Base-by-base conservation (phyloP, 192 early-diverging fungal genomes). In the Coemansia sp. region DNA sequence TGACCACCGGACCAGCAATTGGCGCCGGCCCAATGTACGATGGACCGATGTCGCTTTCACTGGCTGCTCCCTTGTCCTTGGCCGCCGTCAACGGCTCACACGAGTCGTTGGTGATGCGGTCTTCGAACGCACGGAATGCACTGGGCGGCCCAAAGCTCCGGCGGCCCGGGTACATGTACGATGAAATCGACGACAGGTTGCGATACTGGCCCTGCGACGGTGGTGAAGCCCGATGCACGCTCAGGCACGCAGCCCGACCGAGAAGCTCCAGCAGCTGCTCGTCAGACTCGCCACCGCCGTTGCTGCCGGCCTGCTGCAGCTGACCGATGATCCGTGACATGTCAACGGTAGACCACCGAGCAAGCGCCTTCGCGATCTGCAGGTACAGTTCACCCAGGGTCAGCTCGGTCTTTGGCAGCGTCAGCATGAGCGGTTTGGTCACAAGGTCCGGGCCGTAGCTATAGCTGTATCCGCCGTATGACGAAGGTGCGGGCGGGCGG, bases 331-430 rank as follows among this genome's bases (percentile, higher is more conserved):
- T 28, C 40, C 40, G 52, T 22, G 64, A 54, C 45, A 70, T 67
- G 51, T 77, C 74, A 3, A 71, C 43, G 2, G 64, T 58, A 14
- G 65, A 31, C 69, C 76, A 79, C 43, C 76, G 69, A 18, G 65
- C 40, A 30, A 79, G 38, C 12, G 56, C 57, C 32, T 44, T 32
- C 10, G 70, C 69, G 18, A 78, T 64, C 1, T 62, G 51, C 52
- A 61, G 43, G 46, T 68, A 72, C 42, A 78, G 53, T 28, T 56
- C 56, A 40, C 62, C 55, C 50, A 78, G 27, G 5, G 76, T 68
- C 56, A 72, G 44, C 28, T 50, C 62, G 23, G 29, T 5, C 0
- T 8, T 18, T 6, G 73, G 67, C 42, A 77, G 52, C 31, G 73
- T 57, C 42, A 77, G 31, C 16, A 77, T 24, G 38, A 77, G 56